Evolutionary conservation across 2,329 filamentous ascomycete species (phyloP).

Genomic region (Colletotrichum lindemuthianum): DNA sequence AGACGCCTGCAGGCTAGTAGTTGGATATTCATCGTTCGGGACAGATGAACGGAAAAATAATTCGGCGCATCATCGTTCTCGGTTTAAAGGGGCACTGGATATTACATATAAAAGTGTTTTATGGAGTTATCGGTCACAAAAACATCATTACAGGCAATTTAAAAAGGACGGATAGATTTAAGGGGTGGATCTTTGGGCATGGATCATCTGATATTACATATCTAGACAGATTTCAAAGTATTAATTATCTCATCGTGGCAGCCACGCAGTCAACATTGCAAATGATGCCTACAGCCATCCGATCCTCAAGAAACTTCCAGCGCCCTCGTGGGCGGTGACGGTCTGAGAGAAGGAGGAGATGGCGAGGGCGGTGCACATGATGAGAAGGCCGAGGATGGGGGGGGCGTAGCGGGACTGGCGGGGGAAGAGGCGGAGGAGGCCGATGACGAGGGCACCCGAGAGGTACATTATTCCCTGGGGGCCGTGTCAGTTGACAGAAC

Average conservation of each 20-base stretch:
- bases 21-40: not conserved
- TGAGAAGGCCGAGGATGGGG: conserved; percentile 56
- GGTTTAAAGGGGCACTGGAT: not conserved
- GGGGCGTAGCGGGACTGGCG: conserved; percentile 53
- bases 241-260: not conserved
- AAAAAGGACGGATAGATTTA: conserved; percentile 6
- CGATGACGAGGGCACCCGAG: conserved; percentile 59
- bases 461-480: conserved; percentile 65
- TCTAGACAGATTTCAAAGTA: not conserved
- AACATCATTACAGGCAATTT: conserved; percentile 3
- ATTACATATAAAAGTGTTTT: conserved; percentile 6
- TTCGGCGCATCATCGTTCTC: conserved; percentile 9
- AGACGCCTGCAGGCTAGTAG: not conserved
- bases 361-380: conserved; percentile 63
- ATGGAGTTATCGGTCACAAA: conserved; percentile 1
- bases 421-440: conserved; percentile 55
- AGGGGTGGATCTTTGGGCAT: conserved; percentile 17
- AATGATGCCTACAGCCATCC: conserved; percentile 43
- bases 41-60: conserved; percentile 2
- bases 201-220: conserved; percentile 11
- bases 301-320: conserved; percentile 52
- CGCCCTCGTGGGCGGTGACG: conserved; percentile 60
- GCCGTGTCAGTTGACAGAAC: conserved; percentile 10
- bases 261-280: not conserved
- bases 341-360: conserved; percentile 63